A percentile compares a stretch with the other conserved stretches of the same genome.
phyloP scores from a whole-genome alignment of 345 rosid genomes.

The Zanthoxylum bungeanum region DNA sequence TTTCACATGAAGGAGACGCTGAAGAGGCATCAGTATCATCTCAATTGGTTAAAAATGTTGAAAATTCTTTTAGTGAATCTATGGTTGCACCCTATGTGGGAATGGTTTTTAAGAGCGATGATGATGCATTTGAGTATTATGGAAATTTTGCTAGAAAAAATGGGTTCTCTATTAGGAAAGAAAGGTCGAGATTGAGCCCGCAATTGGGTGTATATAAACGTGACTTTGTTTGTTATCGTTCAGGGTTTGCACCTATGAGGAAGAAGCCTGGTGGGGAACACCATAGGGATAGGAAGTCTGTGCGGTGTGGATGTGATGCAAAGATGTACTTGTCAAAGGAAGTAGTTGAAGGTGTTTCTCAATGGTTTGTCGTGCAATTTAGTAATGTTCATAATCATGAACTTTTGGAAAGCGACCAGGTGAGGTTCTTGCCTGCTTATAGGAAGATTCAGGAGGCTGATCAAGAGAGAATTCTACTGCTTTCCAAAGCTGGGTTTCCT shows the following conservation, averaged over 20 bases:
- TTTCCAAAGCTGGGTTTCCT: conserved; percentile 39
- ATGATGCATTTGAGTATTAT: conserved; percentile 36
- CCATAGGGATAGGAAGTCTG: conserved; percentile 39
- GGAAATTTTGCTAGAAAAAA: conserved; percentile 35
- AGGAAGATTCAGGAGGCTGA: conserved; percentile 38
- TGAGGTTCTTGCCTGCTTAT: conserved; percentile 37
- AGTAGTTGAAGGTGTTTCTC: conserved; percentile 33
- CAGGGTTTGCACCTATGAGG: conserved; percentile 35
- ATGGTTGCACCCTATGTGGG: conserved; percentile 38
- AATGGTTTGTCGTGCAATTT: conserved; percentile 40
- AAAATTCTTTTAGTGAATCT: conserved; percentile 9
- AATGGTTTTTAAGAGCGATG: conserved; percentile 36
- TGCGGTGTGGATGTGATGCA: conserved; percentile 37
- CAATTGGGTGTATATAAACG: conserved; percentile 36
- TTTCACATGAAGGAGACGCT: conserved; percentile 29
- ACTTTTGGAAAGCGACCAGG: conserved; percentile 39
- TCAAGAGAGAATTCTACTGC: conserved; percentile 35
- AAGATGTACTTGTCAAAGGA: conserved; percentile 41
- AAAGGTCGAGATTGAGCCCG: conserved; percentile 36
- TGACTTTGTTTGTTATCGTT: conserved; percentile 40
- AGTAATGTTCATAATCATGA: conserved; percentile 42
- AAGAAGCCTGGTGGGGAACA: conserved; percentile 30
- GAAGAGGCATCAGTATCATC: conserved; percentile 28
- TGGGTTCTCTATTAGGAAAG: conserved; percentile 36
- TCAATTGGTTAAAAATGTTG: conserved; percentile 24